Evolutionary conservation across 768 basidiomycete genomes (phyloP).

Genomic region (Hygrophoropsis aurantiaca): DNA sequence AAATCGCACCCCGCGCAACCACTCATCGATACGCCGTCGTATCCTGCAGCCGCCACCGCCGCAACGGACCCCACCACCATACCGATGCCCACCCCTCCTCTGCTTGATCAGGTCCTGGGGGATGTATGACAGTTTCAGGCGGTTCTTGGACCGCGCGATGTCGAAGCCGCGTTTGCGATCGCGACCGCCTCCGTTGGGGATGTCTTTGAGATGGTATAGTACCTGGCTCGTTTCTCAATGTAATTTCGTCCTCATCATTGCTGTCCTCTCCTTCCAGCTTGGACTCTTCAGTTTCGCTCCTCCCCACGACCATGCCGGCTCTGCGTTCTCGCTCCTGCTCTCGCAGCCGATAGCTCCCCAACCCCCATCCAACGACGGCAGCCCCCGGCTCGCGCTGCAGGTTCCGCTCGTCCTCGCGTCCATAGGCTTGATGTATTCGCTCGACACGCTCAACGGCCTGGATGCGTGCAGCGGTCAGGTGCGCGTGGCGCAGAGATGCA

Average conservation of each 20-base stretch:
- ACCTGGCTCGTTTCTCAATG: conserved; percentile 11
- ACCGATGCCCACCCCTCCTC: conserved; percentile 39
- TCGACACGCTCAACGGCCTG: conserved; percentile 70
- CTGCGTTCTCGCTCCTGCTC: conserved; percentile 30
- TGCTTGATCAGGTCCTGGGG: conserved; percentile 5
- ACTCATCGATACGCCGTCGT: conserved; percentile 60
- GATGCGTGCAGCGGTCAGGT: conserved; percentile 65
- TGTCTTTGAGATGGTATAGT: neutral
- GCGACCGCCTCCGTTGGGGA: too few relatives aligned
- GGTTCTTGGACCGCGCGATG: conserved; percentile 1
- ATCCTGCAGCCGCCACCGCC: conserved; percentile 74
- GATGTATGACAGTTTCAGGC: conserved; percentile 6
- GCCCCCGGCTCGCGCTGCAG: conserved; percentile 24
- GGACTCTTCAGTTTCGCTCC: neutral
- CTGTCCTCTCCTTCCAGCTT: conserved; percentile 16
- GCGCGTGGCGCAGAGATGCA: conserved; percentile 63
- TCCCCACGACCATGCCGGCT: too few relatives aligned
- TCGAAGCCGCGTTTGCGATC: too few relatives aligned
- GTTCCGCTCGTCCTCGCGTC: conserved; percentile 29
- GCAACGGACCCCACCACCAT: conserved; percentile 83
- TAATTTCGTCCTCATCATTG: conserved; percentile 23
- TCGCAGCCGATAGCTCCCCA: conserved; percentile 65
- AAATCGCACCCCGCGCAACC: neutral
- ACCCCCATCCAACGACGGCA: conserved; percentile 59
- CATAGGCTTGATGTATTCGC: conserved; percentile 62